These are phyloP conservation scores for Rhizopus arrhizus DNA, from an alignment of 371 early-diverging fungal species.

Conservation along the genomic window DNA sequence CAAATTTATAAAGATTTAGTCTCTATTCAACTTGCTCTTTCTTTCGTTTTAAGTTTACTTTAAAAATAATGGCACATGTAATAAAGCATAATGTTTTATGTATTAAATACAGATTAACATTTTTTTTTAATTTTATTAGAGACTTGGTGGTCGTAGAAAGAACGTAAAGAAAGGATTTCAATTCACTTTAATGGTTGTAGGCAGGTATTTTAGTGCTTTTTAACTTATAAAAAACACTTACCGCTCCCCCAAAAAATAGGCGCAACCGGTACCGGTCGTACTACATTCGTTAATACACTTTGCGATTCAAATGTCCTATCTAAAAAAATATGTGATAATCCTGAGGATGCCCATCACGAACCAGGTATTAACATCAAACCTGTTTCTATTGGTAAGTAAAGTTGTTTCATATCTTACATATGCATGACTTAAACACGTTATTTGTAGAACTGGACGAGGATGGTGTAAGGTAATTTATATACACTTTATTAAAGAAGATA, in stretches of 20 bases:
- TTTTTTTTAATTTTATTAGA: slow-evolving; percentile 26
- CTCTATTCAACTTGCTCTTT: not conserved
- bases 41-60: not conserved
- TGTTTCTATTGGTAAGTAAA: slow-evolving; percentile 61
- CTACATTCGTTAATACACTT: slow-evolving; percentile 98
- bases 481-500: not conserved
- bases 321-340: slow-evolving; percentile 71
- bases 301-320: slow-evolving; percentile 77
- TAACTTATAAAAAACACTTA: not conserved
- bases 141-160: slow-evolving; percentile 82
- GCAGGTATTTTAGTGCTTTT: slow-evolving; percentile 52
- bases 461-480: slow-evolving; percentile 72
- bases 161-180: slow-evolving; percentile 94
- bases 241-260: slow-evolving; percentile 49
- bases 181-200: slow-evolving; percentile 96
- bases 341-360: slow-evolving; percentile 89
- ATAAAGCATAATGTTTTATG: not conserved
- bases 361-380: slow-evolving; percentile 91
- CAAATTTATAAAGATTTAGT: no score
- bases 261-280: slow-evolving; percentile 94
- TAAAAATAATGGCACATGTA: slow-evolving; percentile 25
- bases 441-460: slow-evolving; percentile 91
- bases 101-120: not conserved
- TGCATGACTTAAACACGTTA: not conserved
- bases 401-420: not conserved